Conservation (phyloP, 352 stramenopile genomes). For the Elongisporangium prolatum region DNA sequence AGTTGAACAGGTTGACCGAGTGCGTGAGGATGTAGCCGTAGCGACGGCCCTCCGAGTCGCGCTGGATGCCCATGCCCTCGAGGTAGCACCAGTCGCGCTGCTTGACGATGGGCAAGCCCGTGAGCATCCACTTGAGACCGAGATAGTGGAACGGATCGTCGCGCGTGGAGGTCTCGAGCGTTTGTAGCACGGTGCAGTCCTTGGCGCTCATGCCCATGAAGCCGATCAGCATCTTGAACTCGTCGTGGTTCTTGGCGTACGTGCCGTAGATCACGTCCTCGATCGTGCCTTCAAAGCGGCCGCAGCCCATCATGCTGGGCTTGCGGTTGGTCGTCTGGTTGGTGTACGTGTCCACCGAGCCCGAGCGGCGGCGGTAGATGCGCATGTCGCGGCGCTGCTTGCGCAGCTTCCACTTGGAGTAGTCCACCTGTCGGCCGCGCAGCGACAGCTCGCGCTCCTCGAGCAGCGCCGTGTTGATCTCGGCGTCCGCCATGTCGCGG, state of each 20-base stretch:
- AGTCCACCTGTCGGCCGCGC: constrained; percentile 9
- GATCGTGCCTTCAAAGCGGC: constrained; percentile 25
- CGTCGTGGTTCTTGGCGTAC: constrained; percentile 21
- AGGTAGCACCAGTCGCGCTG: constrained; percentile 28
- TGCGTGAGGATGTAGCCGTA: constrained; percentile 46
- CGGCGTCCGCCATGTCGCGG: constrained; percentile 19
- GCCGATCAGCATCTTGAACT: constrained; percentile 30
- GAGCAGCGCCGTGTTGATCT: constrained; percentile 12
- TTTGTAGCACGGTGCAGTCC: constrained; percentile 38
- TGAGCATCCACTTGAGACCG: constrained; percentile 42
- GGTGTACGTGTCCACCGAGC: constrained; percentile 2
- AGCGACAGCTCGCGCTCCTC: background rate
- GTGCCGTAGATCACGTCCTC: constrained; percentile 43
- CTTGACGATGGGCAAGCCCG: constrained; percentile 23
- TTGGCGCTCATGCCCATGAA: constrained; percentile 21
- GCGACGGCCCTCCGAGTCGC: constrained; percentile 17
- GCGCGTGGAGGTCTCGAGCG: constrained; percentile 18
- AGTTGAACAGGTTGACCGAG: constrained; percentile 37
- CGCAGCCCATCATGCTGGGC: constrained; percentile 33
- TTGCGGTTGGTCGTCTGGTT: too few species aligned
- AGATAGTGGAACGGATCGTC: constrained; percentile 35
- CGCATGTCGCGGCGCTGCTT: constrained; percentile 23
- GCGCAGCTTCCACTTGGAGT: constrained; percentile 25
- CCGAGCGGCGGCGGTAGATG: constrained; percentile 20
- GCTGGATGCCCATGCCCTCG: constrained; percentile 39